A percentile compares a stretch with the other conserved stretches of the same genome.
These are phyloP conservation scores for Cladosporium sp. DNA, from an alignment of 2,329 filamentous ascomycete species.

Conservation along the genomic window DNA sequence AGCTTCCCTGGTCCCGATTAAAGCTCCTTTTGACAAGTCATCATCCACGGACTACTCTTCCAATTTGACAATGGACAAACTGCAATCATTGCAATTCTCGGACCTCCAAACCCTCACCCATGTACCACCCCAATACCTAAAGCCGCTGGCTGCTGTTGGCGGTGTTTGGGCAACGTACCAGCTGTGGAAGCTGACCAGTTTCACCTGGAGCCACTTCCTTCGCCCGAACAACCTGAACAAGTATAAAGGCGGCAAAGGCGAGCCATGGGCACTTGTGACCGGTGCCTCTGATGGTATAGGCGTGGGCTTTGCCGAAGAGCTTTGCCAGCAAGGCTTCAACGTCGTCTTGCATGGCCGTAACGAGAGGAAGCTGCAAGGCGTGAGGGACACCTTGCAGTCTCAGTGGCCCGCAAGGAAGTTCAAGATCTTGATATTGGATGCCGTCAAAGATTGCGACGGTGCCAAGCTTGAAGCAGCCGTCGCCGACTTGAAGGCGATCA, in stretches of 20 bases:
- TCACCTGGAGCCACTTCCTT: slow-evolving; percentile 25
- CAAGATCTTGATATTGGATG: slow-evolving; percentile 43
- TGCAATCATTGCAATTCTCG: background rate
- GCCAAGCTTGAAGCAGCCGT: slow-evolving; percentile 22
- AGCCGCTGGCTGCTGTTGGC: slow-evolving; percentile 17
- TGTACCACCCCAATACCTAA: slow-evolving; percentile 3
- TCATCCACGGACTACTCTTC: background rate
- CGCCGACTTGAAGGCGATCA: slow-evolving; percentile 26
- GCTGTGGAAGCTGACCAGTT: slow-evolving; percentile 19
- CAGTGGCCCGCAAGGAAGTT: slow-evolving; percentile 38
- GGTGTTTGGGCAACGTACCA: slow-evolving; percentile 18
- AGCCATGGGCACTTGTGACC: slow-evolving; percentile 47
- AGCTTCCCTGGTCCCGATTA: background rate
- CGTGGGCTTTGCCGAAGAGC: slow-evolving; percentile 43
- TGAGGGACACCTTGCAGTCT: slow-evolving; percentile 35
- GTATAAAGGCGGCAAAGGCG: slow-evolving; percentile 18
- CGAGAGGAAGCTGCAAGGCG: slow-evolving; percentile 39
- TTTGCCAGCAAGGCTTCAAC: slow-evolving; percentile 49
- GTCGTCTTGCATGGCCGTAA: slow-evolving; percentile 53
- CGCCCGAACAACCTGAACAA: slow-evolving; percentile 21
- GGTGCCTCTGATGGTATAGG: slow-evolving; percentile 53
- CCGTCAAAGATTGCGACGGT: slow-evolving; percentile 27
- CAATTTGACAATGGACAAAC: slow-evolving; percentile 2
- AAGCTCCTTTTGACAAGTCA: background rate
- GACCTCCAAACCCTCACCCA: slow-evolving; percentile 1